These are phyloP conservation scores for Colletotrichum siamense DNA, from an alignment of 2,329 filamentous ascomycete species.

Conservation along the genomic window DNA sequence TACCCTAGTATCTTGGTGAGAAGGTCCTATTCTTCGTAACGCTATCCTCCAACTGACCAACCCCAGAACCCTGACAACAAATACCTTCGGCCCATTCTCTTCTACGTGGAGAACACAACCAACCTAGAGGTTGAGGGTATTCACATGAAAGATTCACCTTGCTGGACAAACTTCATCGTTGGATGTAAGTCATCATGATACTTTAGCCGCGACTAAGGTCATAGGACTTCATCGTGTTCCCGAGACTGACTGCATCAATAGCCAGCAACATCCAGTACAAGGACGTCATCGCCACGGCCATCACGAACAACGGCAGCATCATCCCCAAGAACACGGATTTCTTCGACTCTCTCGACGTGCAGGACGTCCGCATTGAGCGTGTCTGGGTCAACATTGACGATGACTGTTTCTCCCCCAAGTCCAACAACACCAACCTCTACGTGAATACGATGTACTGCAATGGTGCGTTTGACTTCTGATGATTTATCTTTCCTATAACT, in stretches of 20 bases:
- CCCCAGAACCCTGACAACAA: constrained; percentile 55
- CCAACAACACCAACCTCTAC: constrained; percentile 62
- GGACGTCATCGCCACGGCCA: constrained; percentile 58
- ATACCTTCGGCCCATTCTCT: constrained; percentile 65
- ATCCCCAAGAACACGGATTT: constrained; percentile 68
- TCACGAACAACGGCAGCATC: constrained; percentile 48
- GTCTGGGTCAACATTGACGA: constrained; percentile 60
- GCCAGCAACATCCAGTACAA: constrained; percentile 57
- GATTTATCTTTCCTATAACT: neutral
- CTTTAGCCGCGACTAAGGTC: neutral
- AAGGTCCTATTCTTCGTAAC: neutral
- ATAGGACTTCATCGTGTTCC: no score
- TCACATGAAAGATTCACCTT: constrained; percentile 65
- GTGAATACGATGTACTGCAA: constrained; percentile 68
- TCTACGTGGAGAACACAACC: constrained; percentile 67
- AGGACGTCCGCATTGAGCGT: constrained; percentile 56
- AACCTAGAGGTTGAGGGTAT: constrained; percentile 63
- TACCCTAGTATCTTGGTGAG: neutral
- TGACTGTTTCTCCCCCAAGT: constrained; percentile 67
- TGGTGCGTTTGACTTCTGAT: constrained; percentile 38
- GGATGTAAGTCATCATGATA: constrained; percentile 36
- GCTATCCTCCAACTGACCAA: neutral
- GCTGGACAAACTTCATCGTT: constrained; percentile 69
- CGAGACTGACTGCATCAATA: neutral
- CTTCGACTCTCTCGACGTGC: constrained; percentile 64